Evolutionary conservation across 2,329 filamentous ascomycete species (phyloP), one percentile per base, ranked within the genome.

Genomic region (Dactylellina parvicollis): DNA sequence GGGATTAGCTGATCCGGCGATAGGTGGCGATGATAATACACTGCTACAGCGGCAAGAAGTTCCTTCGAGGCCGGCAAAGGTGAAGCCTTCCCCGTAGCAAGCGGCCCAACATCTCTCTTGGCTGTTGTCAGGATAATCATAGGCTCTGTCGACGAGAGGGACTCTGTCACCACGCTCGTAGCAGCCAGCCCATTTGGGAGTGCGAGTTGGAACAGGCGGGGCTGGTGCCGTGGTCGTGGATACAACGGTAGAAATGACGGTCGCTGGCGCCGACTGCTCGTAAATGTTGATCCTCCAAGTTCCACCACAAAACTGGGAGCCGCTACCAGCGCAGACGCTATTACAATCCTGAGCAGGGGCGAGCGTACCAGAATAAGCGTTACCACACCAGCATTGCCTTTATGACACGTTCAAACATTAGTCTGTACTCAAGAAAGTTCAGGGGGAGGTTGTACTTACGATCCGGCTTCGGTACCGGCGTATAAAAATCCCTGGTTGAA

Each of bases 371-470:
- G 47, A 12, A 20, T 34, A 50, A 0, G 47, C 2, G 14, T 50
- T 34, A 12, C 16, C 47, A 10, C 47, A 50, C 47, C 47, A 50
- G 14, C 47, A 50, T 50, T 50, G 47, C 4, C 47, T 50, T n/a
- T n/a, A 34, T 3, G 16, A 38, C 4, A 38, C 12, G 4, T 14
- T 38, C 4, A n/a, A 14, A 12, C 12, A 32, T 32, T 32, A 32
- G 30, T n/a, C 30, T 5, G 30, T 32, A 5, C 12, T 5, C 12
- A 32, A 32, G 5, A 32, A 5, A 38, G 12, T 14, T 38, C 34
- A 5, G 12, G 12, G 16, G 34, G 12, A 14, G 12, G 12, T 9
- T 38, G 5, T 38, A 38, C 34, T 9, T 38, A 38, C 34, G 34
- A 38, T 38, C 34, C 34, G 16, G 34, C 34, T n/a, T 38, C 34